Evolutionary conservation across 352 stramenopile genomes (phyloP), one percentile per base, ranked within the genome.

Genomic region (Phytophthora palmivora): DNA sequence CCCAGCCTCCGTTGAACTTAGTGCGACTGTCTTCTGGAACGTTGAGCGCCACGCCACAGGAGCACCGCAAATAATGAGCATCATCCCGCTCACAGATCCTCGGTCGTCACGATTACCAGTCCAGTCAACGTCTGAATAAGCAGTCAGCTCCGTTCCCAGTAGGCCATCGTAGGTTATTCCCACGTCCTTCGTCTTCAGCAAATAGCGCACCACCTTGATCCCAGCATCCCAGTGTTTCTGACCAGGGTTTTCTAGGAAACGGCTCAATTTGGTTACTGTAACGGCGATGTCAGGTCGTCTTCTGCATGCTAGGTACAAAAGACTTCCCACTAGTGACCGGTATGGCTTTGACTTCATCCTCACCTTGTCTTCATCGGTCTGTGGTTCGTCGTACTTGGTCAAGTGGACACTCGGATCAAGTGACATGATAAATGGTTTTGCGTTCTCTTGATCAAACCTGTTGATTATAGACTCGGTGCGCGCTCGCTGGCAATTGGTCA

Each of bases 21-120:
- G n/a, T n/a, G n/a, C n/a, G n/a, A 34, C 63, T 74, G 50, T 73
- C 30, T 58, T 62, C 51, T 71, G 58, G 21, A 63, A 66, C 0
- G 46, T 46, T n/a, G 53, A 53, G 4, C 48, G 16, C 42, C 39
- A 72, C 6, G 61, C n/a, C 37, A 72, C 62, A 2, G 56, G 57
- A 30, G 45, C 56, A 26, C 57, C 55, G 38, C 45, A 61, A 36
- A 64, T 24, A 34, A 72, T 53, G 16, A 71, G 41, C 33, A 56
- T 16, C n/a, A 58, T 22, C 0, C 62, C 62, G 36, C 44, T 58
- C 11, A 65, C 26, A 15, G 63, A 73, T 14, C 41, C 43, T 39
- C 62, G 32, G 28, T 69, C 58, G 12, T 67, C 50, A 9, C 38
- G 38, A 59, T 63, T 70, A 16, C 62, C 45, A 12, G 37, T 34